A percentile compares a stretch with the other conserved stretches of the same genome.
phyloP scores from a whole-genome alignment of 2,329 filamentous ascomycete genomes.

The Ceratocystis albifundus region DNA sequence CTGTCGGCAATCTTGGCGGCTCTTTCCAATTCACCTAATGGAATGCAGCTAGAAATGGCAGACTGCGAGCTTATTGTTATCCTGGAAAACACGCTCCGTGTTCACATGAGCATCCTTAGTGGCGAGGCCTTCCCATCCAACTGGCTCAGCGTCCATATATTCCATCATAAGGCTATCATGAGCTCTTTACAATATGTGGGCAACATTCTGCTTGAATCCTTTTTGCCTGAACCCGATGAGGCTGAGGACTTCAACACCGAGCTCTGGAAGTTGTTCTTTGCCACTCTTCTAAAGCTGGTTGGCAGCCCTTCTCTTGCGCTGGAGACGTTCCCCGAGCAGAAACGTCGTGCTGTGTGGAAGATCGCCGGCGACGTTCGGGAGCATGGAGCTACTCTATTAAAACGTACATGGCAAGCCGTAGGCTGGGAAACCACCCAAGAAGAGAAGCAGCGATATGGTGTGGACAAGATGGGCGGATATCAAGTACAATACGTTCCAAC shows the following conservation, averaged over 20 bases:
- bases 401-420: constrained; percentile 84
- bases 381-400: constrained; percentile 73
- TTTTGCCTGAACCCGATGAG: constrained; percentile 80
- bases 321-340: constrained; percentile 95
- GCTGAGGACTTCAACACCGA: constrained; percentile 87
- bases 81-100: constrained; percentile 65
- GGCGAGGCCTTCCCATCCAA: constrained; percentile 79
- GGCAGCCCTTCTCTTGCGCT: constrained; percentile 79
- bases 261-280: constrained; percentile 88
- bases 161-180: constrained; percentile 83
- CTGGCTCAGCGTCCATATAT: constrained; percentile 90
- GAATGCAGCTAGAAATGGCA: constrained; percentile 61
- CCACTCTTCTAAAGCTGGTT: constrained; percentile 75
- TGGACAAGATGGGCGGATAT: constrained; percentile 83
- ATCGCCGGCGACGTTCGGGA: constrained; percentile 94
- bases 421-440: constrained; percentile 86
- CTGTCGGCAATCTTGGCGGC: constrained; percentile 78
- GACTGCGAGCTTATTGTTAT: constrained; percentile 65
- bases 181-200: constrained; percentile 72
- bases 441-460: constrained; percentile 63
- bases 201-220: constrained; percentile 65
- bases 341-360: constrained; percentile 93
- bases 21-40: constrained; percentile 56
- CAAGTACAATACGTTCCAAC: constrained; percentile 96
- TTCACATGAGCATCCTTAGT: constrained; percentile 78